phyloP scores from a whole-genome alignment of 139 green algal genomes.

The Gonium pectorale region DNA sequence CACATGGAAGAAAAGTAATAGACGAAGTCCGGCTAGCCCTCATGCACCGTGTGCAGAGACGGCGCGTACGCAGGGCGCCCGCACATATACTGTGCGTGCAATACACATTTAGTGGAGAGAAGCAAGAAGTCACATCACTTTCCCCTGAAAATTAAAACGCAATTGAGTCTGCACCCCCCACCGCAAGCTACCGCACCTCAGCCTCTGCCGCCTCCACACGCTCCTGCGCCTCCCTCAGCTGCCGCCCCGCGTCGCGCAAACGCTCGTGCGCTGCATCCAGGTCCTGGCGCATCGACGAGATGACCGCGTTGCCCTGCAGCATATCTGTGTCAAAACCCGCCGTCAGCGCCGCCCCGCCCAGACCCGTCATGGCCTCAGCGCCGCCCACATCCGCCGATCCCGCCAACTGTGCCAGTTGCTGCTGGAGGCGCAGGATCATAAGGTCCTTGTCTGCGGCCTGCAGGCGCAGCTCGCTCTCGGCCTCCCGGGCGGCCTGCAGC shows the following conservation, averaged over 20 bases:
- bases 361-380: background rate
- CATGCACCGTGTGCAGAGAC: no score
- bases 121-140: no score
- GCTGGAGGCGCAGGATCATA: slow-evolving; percentile 32
- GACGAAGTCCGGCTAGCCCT: no score
- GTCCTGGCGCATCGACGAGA: slow-evolving; percentile 35
- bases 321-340: background rate
- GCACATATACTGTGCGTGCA: no score
- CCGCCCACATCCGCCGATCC: background rate
- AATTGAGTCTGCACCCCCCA: no score
- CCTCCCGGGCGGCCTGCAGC: slow-evolving; percentile 4
- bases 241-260: slow-evolving; percentile 20
- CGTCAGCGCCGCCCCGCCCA: background rate
- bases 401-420: slow-evolving; percentile 12
- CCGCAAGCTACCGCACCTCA: slow-evolving; percentile 45
- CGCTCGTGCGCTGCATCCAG: slow-evolving; percentile 44
- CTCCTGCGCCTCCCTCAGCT: slow-evolving; percentile 31
- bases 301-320: slow-evolving; percentile 23
- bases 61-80: no score
- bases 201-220: slow-evolving; percentile 25
- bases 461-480: slow-evolving; percentile 4
- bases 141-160: no score
- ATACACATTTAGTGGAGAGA: no score
- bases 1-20: no score
- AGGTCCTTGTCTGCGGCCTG: slow-evolving; percentile 15